These are phyloP conservation scores for Brassica juncea DNA, from an alignment of 345 rosid species.

Conservation along the genomic window DNA sequence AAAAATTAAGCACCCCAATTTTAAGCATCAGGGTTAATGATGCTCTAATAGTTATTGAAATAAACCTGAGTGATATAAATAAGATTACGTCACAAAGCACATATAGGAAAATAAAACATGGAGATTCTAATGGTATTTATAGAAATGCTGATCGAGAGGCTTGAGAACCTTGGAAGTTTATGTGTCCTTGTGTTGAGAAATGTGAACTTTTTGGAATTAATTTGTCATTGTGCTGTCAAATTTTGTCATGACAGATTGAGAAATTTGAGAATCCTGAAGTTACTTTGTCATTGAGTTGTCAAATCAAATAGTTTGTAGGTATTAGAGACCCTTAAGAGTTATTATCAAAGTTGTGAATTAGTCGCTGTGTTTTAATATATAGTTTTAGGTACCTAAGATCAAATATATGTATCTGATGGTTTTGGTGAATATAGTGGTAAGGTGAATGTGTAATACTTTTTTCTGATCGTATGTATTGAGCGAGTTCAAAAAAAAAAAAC, in stretches of 20 bases:
- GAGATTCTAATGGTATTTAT: slow-evolving; percentile 6
- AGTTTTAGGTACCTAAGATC: background rate
- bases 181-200: background rate
- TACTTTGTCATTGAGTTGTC: slow-evolving; percentile 1
- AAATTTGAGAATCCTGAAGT: background rate
- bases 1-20: too few species aligned
- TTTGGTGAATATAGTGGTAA: background rate
- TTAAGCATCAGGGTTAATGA: too few species aligned
- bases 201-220: background rate
- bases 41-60: background rate
- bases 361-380: background rate
- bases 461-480: too few species aligned
- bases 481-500: too few species aligned
- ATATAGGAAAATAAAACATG: background rate
- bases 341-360: background rate
- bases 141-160: background rate
- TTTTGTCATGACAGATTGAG: background rate
- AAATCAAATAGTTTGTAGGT: background rate
- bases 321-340: background rate
- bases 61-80: background rate
- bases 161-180: background rate
- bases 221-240: slow-evolving; percentile 1
- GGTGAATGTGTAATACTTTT: background rate
- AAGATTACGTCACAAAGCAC: background rate
- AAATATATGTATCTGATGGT: background rate